These are phyloP conservation scores for Trichocladium uniseriatum DNA, from an alignment of 495 filamentous ascomycete genomes.

Conservation along the genomic window DNA sequence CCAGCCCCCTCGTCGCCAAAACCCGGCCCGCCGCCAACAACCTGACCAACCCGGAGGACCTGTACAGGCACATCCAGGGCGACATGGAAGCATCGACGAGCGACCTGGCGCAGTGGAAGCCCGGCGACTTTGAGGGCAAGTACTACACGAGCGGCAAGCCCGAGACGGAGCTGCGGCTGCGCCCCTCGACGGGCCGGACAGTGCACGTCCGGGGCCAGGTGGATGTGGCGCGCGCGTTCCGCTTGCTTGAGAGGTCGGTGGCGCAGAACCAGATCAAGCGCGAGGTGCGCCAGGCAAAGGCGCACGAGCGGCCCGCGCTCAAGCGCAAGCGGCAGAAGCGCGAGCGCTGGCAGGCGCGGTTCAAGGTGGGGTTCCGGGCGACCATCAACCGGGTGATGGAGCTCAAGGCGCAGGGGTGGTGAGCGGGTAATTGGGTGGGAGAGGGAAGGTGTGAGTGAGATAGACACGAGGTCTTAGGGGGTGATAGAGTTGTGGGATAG, in stretches of 20 bases:
- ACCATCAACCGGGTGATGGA: conserved; percentile 51
- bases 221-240: conserved; percentile 49
- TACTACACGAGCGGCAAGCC: conserved; percentile 5
- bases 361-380: conserved; percentile 54
- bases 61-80: background rate
- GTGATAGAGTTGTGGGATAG: background rate
- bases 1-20: background rate
- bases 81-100: conserved; percentile 3
- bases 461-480: background rate
- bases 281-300: conserved; percentile 44
- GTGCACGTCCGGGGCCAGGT: conserved; percentile 38
- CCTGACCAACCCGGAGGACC: background rate
- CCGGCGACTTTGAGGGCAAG: conserved; percentile 12
- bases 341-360: conserved; percentile 56
- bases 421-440: conserved; percentile 6
- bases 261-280: conserved; percentile 41
- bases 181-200: conserved; percentile 49
- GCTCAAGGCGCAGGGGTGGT: conserved; percentile 69
- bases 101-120: too few species aligned
- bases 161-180: conserved; percentile 32
- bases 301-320: conserved; percentile 61
- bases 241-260: conserved; percentile 37
- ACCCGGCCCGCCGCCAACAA: background rate
- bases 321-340: conserved; percentile 64
- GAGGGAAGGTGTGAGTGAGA: background rate